Evolutionary conservation across 2,329 filamentous ascomycete species (phyloP), one percentile per base, ranked within the genome.

Genomic region (Knufia petricola): DNA sequence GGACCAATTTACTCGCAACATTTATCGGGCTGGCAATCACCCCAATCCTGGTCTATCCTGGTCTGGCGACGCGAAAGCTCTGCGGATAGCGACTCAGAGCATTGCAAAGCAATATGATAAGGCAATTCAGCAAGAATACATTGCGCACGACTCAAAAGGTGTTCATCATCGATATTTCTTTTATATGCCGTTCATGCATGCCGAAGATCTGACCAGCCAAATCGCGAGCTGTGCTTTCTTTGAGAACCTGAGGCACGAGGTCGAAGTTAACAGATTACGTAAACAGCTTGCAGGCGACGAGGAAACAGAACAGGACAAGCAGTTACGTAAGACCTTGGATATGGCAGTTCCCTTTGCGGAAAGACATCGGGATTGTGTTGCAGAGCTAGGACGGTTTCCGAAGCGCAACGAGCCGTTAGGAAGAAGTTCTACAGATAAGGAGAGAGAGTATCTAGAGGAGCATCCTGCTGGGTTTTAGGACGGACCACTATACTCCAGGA

Each of bases 1-100:
- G 4, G 64, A 68, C 52, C 64, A 68, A 52, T 64, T 67, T 39
- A 61, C 65, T 8, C 60, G 65, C 3, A 67, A 67, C 38, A 56
- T 67, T 39, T 66, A 62, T 50, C 60, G 65, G 10, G 9, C 20
- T 24, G 32, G 32, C 30, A 36, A 38, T 15, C 43, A 46, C 31
- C 30, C 30, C 17, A 59, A 59, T 8, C 61, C 60, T 1, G 53
- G 58, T 4, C 51, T 59, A 8, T 59, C 63, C 15, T 66, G 61
- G 49, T 59, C 58, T 6, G 61, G 61, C 13, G 66, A 66, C 48
- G 23, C 54, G 2, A 54, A 61, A 44, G 63, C 61, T 2, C 32
- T 60, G 1, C 49, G 52, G 1, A 53, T 65, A 9, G 61, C 61
- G 3, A 52, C 57, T 4, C 49, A 52, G 24, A 54, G 54, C 1